phyloP scores from a whole-genome alignment of 306 rosid species.

The Sophora flavescens region DNA sequence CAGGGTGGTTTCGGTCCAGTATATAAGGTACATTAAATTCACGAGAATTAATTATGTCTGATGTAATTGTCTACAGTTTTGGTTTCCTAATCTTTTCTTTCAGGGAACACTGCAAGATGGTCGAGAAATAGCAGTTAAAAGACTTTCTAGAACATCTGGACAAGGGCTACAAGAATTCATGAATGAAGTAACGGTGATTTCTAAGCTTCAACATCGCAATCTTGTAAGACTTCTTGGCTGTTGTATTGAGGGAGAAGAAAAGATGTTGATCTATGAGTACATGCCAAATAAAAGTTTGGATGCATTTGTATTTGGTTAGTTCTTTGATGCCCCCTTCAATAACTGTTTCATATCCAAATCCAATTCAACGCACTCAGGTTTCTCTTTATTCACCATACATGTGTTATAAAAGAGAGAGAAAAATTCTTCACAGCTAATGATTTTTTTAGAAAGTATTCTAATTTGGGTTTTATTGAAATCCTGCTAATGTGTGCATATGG shows the following conservation, averaged over 20 bases:
- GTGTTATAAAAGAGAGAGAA: too few relatives aligned
- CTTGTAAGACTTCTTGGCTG: slow-evolving; percentile 49
- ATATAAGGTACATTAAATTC: slow-evolving; percentile 36
- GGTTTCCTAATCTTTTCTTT: neutral
- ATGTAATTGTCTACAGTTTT: neutral
- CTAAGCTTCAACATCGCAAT: slow-evolving; percentile 51
- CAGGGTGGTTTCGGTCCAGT: too few relatives aligned
- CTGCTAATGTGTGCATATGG: neutral
- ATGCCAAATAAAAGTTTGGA: slow-evolving; percentile 46
- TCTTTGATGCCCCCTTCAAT: neutral
- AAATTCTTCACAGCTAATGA: neutral
- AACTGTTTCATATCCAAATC: neutral
- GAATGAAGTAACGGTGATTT: slow-evolving; percentile 45
- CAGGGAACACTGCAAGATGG: slow-evolving; percentile 47
- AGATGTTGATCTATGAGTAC: slow-evolving; percentile 38
- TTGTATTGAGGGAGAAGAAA: slow-evolving; percentile 35
- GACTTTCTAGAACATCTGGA: slow-evolving; percentile 48
- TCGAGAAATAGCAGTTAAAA: slow-evolving; percentile 47
- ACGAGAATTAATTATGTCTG: neutral
- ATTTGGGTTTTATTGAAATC: neutral
- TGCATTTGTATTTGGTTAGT: slow-evolving; percentile 39
- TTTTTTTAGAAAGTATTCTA: neutral
- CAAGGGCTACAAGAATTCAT: slow-evolving; percentile 49
- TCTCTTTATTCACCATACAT: neutral
- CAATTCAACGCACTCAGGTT: neutral